A percentile compares a stretch with the other conserved stretches of the same genome.
Conservation (phyloP, 164 flowering plant genomes). For the Piper betle region DNA sequence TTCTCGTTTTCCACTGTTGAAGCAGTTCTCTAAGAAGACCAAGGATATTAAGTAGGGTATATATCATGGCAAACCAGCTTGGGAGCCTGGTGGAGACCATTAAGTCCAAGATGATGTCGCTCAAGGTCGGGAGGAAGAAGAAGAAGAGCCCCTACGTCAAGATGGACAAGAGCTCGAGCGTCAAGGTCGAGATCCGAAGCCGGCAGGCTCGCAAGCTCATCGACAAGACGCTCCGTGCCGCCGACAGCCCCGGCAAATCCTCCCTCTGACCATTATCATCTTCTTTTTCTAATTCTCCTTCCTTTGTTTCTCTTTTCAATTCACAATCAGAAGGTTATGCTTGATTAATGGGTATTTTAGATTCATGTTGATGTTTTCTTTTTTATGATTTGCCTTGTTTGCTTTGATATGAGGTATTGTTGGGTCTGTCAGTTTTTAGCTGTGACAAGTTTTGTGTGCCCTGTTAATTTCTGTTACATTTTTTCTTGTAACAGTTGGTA, state of each 20-base stretch:
- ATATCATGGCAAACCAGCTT: conserved; percentile 43
- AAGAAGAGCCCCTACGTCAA: conserved; percentile 60
- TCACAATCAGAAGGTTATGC: too few species aligned
- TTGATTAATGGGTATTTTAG: neutral
- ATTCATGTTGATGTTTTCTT: neutral
- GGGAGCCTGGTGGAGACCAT: conserved; percentile 62
- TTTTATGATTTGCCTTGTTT: neutral
- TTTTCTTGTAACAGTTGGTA: too few species aligned
- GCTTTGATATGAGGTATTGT: too few species aligned
- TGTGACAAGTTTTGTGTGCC: too few species aligned
- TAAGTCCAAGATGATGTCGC: conserved; percentile 59
- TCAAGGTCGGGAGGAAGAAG: conserved; percentile 33
- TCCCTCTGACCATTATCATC: conserved; percentile 16
- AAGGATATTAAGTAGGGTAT: neutral
- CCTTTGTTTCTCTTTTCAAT: neutral
- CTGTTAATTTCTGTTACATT: too few species aligned
- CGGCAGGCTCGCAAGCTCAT: conserved; percentile 56
- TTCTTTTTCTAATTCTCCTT: neutral
- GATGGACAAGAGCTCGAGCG: conserved; percentile 89
- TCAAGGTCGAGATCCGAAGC: conserved; percentile 79
- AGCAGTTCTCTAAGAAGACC: neutral
- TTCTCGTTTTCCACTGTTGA: neutral
- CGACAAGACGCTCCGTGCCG: conserved; percentile 57
- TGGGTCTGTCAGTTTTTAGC: too few species aligned
- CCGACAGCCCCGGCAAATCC: conserved; percentile 59